Evolutionary conservation across 129 eudicot genomes (phyloP).

Genomic region (Flaveria robusta): DNA sequence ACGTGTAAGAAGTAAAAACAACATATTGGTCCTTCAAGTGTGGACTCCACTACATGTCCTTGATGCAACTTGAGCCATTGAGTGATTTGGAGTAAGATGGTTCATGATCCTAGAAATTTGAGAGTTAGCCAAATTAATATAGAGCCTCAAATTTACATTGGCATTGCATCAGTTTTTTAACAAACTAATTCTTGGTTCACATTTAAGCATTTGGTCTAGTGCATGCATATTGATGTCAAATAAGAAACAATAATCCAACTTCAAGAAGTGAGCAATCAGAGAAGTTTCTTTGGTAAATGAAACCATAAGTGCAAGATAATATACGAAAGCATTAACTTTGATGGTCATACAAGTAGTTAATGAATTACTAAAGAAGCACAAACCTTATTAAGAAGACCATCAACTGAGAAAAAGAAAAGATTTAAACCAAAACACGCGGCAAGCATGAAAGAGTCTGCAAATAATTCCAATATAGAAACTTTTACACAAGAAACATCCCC

Average conservation of each 20-base stretch:
- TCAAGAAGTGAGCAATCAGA: too few species aligned
- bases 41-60: constrained; percentile 76
- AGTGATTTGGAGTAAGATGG: constrained; percentile 59
- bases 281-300: neutral
- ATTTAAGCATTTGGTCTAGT: constrained; percentile 1
- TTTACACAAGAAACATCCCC: constrained; percentile 63
- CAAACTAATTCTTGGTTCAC: neutral
- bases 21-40: constrained; percentile 42
- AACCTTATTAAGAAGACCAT: constrained; percentile 70
- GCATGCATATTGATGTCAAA: constrained; percentile 8
- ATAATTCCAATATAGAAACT: constrained; percentile 68
- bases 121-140: constrained; percentile 4
- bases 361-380: constrained; percentile 11
- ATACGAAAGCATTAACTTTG: too few species aligned
- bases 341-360: too few species aligned
- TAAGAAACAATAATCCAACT: constrained; percentile 17
- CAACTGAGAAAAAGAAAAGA: constrained; percentile 60
- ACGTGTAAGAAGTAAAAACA: constrained; percentile 55
- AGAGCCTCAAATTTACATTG: too few species aligned
- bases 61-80: constrained; percentile 55
- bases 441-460: constrained; percentile 64
- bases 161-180: too few species aligned
- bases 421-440: constrained; percentile 53
- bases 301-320: too few species aligned
- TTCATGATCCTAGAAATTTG: constrained; percentile 53